These are phyloP conservation scores for Sporothrix brasiliensis DNA, from an alignment of 2,329 filamentous ascomycete species.

Conservation along the genomic window DNA sequence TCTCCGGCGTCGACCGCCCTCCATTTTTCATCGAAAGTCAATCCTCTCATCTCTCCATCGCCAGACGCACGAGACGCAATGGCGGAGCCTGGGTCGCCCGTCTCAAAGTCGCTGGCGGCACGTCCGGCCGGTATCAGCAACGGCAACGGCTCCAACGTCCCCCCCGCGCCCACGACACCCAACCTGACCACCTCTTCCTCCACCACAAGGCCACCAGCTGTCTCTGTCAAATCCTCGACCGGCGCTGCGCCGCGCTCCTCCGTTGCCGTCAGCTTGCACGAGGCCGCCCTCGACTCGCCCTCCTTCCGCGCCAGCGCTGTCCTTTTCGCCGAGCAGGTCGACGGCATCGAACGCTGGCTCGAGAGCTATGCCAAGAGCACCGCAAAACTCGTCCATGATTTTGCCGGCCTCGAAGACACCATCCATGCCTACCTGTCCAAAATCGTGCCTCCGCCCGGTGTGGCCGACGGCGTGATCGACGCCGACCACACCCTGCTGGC, in stretches of 20 bases:
- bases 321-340: slow-evolving; percentile 90
- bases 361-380: slow-evolving; percentile 61
- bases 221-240: neutral
- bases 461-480: slow-evolving; percentile 81
- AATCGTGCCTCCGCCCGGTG: slow-evolving; percentile 70
- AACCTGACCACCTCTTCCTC: neutral
- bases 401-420: slow-evolving; percentile 75
- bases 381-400: slow-evolving; percentile 60
- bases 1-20: neutral
- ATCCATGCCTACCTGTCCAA: slow-evolving; percentile 76
- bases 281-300: slow-evolving; percentile 94
- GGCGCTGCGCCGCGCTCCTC: slow-evolving; percentile 44
- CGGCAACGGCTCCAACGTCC: neutral
- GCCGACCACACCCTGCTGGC: slow-evolving; percentile 93
- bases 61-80: slow-evolving; percentile 15
- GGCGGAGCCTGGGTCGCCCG: slow-evolving; percentile 30
- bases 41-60: neutral
- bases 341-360: slow-evolving; percentile 90
- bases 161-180: slow-evolving; percentile 6
- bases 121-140: slow-evolving; percentile 7
- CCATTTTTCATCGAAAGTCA: neutral
- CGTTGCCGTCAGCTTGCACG: slow-evolving; percentile 82
- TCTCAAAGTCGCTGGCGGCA: slow-evolving; percentile 23
- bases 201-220: neutral
- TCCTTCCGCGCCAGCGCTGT: slow-evolving; percentile 86